Percentiles rank a stretch among this genome's conserved stretches.
phyloP scores from a whole-genome alignment of 2,329 filamentous ascomycete genomes.

The Calonectria multiphialidica region DNA sequence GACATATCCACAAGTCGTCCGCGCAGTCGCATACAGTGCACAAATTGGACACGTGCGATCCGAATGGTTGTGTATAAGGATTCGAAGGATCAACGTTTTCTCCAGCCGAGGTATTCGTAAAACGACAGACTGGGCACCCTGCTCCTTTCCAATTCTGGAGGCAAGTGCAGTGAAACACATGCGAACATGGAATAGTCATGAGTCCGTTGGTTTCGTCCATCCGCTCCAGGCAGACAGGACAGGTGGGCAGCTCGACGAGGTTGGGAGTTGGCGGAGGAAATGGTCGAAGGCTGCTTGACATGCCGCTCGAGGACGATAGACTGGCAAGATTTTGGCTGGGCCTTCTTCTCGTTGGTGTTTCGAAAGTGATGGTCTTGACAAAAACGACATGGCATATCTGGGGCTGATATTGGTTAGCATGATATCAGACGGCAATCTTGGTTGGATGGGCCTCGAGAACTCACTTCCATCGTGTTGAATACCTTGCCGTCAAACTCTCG shows the following conservation, averaged over 20 bases:
- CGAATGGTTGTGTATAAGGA: constrained; percentile 68
- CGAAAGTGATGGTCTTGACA: constrained; percentile 90
- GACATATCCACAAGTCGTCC: constrained; percentile 92
- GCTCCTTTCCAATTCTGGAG: constrained; percentile 95
- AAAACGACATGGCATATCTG: constrained; percentile 97
- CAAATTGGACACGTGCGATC: constrained; percentile 72
- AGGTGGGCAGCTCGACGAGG: constrained; percentile 92
- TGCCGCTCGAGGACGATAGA: constrained; percentile 57
- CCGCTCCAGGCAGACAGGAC: constrained; percentile 93
- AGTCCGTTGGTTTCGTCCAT: constrained; percentile 98
- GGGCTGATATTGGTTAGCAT: constrained; percentile 62
- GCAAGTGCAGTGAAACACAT: constrained; percentile 97
- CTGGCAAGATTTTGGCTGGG: constrained; percentile 71
- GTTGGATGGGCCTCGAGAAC: constrained; percentile 10
- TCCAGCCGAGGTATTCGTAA: constrained; percentile 69
- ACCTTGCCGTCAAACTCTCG: constrained; percentile 91
- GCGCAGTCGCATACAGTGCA: constrained; percentile 86
- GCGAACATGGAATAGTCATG: constrained; percentile 95
- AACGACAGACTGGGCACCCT: constrained; percentile 94
- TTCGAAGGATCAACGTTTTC: constrained; percentile 59
- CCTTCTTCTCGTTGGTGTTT: constrained; percentile 66
- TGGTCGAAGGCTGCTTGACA: constrained; percentile 64
- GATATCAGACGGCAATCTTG: neutral
- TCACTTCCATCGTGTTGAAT: constrained; percentile 91
- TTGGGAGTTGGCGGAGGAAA: constrained; percentile 80